Evolutionary conservation across 2,329 filamentous ascomycete species (phyloP).

Genomic region (Fusarium sterilihyphosum): DNA sequence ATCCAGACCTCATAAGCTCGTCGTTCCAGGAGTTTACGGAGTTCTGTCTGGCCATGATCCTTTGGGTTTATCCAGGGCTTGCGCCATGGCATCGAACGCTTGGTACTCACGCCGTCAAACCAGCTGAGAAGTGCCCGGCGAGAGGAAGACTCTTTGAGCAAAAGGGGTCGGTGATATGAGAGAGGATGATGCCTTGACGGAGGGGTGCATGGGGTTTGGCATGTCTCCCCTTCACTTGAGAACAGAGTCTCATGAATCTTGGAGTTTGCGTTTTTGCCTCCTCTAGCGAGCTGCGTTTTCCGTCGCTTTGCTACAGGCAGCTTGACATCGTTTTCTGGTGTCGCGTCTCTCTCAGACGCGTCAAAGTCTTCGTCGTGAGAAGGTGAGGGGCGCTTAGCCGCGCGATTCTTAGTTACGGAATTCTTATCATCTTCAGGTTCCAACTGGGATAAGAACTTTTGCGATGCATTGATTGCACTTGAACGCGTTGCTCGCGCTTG

Average conservation of each 20-base stretch:
- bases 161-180: conserved; percentile 61
- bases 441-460: conserved; percentile 34
- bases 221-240: background rate
- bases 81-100: conserved; percentile 68
- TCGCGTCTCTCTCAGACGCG: conserved; percentile 38
- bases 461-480: conserved; percentile 33
- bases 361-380: conserved; percentile 31
- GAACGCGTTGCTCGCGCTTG: conserved; percentile 32
- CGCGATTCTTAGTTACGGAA: background rate
- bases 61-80: conserved; percentile 64
- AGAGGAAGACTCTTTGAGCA: conserved; percentile 52
- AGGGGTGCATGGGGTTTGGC: conserved; percentile 20
- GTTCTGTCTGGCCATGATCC: conserved; percentile 42
- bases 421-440: conserved; percentile 15
- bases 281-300: conserved; percentile 31
- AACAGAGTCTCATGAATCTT: conserved; percentile 34
- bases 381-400: conserved; percentile 23
- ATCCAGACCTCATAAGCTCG: conserved; percentile 75
- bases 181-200: conserved; percentile 47
- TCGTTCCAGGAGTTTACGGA: conserved; percentile 57
- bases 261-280: conserved; percentile 9
- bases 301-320: conserved; percentile 35
- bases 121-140: conserved; percentile 57
- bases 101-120: conserved; percentile 60
- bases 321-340: conserved; percentile 24